Conservation (phyloP, 2,329 filamentous ascomycete genomes). For the Pseudopyricularia javanii region DNA sequence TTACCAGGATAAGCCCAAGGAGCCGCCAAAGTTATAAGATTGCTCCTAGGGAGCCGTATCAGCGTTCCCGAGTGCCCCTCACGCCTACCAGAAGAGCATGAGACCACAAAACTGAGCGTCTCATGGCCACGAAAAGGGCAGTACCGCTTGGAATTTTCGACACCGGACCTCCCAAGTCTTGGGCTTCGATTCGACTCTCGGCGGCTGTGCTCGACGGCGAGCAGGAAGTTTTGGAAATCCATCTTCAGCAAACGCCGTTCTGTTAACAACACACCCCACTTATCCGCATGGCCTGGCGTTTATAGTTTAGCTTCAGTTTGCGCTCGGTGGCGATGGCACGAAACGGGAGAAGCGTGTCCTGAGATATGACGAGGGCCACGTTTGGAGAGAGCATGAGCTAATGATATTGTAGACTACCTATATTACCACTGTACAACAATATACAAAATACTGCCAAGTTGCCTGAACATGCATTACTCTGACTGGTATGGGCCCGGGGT, state of each 20-base stretch:
- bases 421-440: not conserved
- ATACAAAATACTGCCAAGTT: not conserved
- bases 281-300: not conserved
- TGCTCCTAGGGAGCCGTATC: no score
- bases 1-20: conserved; percentile 63
- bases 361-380: not conserved
- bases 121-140: not conserved
- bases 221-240: not conserved
- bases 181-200: not conserved
- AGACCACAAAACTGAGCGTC: no score
- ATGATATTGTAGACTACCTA: not conserved
- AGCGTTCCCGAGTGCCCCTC: no score
- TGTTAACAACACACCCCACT: not conserved
- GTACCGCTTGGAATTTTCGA: not conserved
- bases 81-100: no score
- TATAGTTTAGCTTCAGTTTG: conserved; percentile 4
- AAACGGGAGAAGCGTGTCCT: not conserved
- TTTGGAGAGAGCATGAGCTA: not conserved
- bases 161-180: not conserved
- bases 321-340: conserved; percentile 14
- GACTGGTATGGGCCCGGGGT: no score
- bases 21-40: not conserved
- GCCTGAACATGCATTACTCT: not conserved
- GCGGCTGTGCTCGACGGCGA: not conserved
- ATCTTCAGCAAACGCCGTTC: not conserved